Evolutionary conservation across 2,329 filamentous ascomycete genomes (phyloP).

Genomic region (Fusarium siculi): DNA sequence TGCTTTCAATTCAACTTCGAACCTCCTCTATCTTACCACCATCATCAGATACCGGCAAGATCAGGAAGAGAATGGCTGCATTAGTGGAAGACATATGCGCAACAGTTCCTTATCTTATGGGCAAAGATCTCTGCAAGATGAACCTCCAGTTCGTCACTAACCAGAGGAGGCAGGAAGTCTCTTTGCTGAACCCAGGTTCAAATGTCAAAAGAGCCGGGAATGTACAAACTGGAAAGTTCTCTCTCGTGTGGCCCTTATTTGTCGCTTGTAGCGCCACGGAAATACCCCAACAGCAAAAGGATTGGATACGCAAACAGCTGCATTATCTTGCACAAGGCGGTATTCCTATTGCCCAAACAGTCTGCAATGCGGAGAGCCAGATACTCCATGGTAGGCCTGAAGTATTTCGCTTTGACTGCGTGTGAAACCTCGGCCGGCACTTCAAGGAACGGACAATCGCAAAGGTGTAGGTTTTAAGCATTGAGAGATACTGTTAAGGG

Average conservation of each 20-base stretch:
- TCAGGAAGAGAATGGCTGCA: background rate
- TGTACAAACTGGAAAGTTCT: background rate
- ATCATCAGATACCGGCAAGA: background rate
- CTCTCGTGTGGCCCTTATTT: background rate
- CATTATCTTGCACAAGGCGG: background rate
- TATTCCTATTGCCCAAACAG: background rate
- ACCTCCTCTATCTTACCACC: background rate
- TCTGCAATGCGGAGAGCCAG: background rate
- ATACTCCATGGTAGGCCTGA: background rate
- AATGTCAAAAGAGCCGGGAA: rapidly evolving
- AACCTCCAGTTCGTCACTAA: background rate
- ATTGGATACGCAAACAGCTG: background rate
- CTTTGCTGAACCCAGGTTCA: background rate
- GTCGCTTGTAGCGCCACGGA: background rate
- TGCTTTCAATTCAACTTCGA: background rate
- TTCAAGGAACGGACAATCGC: background rate
- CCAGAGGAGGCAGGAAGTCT: rapidly evolving
- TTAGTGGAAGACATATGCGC: background rate
- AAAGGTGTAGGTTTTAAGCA: rapidly evolving
- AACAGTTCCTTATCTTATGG: background rate
- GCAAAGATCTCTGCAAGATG: background rate
- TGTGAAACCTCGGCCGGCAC: background rate
- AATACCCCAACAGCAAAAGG: background rate
- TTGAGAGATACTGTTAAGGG: too few relatives aligned
- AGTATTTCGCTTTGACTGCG: background rate